Conservation (phyloP, 2,329 filamentous ascomycete species). For the Fusarium subtropicale region DNA sequence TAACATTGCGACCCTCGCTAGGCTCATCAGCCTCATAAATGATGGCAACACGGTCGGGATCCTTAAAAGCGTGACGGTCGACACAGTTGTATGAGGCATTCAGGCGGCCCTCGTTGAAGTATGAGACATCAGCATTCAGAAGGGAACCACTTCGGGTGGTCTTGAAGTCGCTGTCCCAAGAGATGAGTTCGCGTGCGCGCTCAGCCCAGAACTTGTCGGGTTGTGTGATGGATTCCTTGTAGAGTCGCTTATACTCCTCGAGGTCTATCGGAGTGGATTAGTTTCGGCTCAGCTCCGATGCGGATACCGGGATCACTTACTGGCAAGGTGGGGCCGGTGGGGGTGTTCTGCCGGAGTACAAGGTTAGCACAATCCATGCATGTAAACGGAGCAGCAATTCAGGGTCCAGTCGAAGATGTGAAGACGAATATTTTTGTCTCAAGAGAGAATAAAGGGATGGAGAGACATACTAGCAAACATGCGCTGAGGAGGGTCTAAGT, state of each 20-base stretch:
- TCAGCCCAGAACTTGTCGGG: conserved; percentile 91
- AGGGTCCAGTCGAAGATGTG: conserved; percentile 10
- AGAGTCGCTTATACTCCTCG: conserved; percentile 75
- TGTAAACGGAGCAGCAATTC: conserved; percentile 23
- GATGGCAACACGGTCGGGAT: conserved; percentile 93
- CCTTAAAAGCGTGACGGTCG: conserved; percentile 94
- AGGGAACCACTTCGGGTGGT: conserved; percentile 86
- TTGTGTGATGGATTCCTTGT: conserved; percentile 88
- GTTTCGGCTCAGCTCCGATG: conserved; percentile 44
- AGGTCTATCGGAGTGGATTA: conserved; percentile 59
- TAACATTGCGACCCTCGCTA: conserved; percentile 86
- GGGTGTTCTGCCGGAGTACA: conserved; percentile 69
- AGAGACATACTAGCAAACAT: conserved; percentile 72
- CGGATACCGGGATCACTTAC: conserved; percentile 58
- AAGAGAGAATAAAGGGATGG: conserved; percentile 21
- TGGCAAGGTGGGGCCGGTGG: conserved; percentile 73
- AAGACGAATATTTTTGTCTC: conserved; percentile 16
- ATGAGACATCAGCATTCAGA: conserved; percentile 83
- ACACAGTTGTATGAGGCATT: conserved; percentile 99
- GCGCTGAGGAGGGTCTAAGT: conserved; percentile 70
- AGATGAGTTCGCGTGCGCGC: conserved; percentile 86
- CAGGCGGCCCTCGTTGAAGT: conserved; percentile 93
- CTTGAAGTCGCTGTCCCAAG: conserved; percentile 92
- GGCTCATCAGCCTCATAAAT: conserved; percentile 99
- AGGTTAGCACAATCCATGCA: conserved; percentile 50